Evolutionary conservation across 1,139 yeast genomes (phyloP), one percentile per base, ranked within the genome.

Genomic region (Suhomyces guaymorum): DNA sequence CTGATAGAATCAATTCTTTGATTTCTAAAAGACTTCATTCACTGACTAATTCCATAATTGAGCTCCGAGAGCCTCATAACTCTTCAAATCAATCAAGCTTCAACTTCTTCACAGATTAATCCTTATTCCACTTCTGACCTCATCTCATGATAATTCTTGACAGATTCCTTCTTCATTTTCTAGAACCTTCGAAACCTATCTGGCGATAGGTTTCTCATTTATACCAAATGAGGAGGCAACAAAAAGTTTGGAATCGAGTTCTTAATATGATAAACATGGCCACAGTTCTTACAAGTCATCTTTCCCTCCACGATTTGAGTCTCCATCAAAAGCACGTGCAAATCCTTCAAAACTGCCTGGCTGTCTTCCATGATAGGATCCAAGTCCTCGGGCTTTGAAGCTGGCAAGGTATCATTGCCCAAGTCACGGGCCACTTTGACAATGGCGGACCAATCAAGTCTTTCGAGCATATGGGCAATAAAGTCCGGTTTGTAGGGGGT

Each of bases 211-310:
- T n/a, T n/a, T 18, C 20, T 5, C 23, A 21, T 21, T 10, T 40
- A 37, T 26, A 44, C 40, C 49, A 92, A 72, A 59, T 92, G 97
- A 13, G 98, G 97, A 28, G 98, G 97, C 35, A 92, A 74, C 42
- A 92, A 69, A 61, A 92, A 86, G 70, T 92, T 92, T 31, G 99
- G 97, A 51, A 92, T 89, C 39, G 92, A 80, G 68, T 89, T 90
- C 63, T 90, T 90, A 63, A 92, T 86, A 63, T 83, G 79, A 63
- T 90, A 94, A 11, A 85, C 70, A 58, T 92, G 97, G 2, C 78
- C 81, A 59, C 99, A 92, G 61, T 82, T 83, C 18, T 77, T 72
- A 59, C 99, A 92, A 12, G 71, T 68, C 97, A 92, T 89, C 52
- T 81, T 79, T 3, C 98, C 99, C 49, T 89, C 92, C 13, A 73